Percentiles rank a stretch among this genome's conserved stretches.
Evolutionary conservation across 2,329 filamentous ascomycete species (phyloP).

Genomic region (Thielaviopsis populi): DNA sequence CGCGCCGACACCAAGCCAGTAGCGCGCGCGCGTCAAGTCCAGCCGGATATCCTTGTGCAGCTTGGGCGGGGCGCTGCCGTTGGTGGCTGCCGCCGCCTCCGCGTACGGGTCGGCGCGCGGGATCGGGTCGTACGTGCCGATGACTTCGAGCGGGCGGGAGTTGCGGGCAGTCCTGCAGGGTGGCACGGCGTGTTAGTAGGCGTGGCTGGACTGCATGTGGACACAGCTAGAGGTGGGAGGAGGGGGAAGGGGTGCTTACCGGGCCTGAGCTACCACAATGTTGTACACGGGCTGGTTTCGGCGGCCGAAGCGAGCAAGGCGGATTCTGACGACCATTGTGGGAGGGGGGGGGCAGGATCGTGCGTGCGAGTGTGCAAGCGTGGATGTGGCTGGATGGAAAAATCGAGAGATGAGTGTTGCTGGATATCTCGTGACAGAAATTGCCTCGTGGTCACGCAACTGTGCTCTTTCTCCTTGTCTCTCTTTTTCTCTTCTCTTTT

Average conservation of each 20-base stretch:
- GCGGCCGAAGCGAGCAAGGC: slow-evolving; percentile 84
- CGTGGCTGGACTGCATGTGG: too few species aligned
- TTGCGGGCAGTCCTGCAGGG: slow-evolving; percentile 66
- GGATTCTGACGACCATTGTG: slow-evolving; percentile 80
- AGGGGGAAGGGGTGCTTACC: slow-evolving; percentile 38
- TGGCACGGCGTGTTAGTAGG: background rate
- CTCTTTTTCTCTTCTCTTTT: background rate
- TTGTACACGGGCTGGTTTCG: slow-evolving; percentile 89
- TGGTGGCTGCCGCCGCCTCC: slow-evolving; percentile 36
- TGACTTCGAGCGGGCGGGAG: slow-evolving; percentile 81
- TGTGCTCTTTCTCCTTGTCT: background rate
- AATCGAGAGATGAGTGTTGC: background rate
- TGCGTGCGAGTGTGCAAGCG: too few species aligned
- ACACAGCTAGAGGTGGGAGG: background rate
- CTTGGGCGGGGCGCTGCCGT: slow-evolving; percentile 55
- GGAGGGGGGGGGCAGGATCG: background rate
- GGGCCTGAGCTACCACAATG: slow-evolving; percentile 85
- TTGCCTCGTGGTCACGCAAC: background rate
- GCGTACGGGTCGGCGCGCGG: slow-evolving; percentile 48
- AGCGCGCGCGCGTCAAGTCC: slow-evolving; percentile 65
- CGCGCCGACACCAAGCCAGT: slow-evolving; percentile 94
- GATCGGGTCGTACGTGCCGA: slow-evolving; percentile 60
- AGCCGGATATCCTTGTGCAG: slow-evolving; percentile 86
- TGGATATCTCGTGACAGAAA: background rate
- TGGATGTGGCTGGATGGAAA: background rate